Conservation (phyloP, 2,329 filamentous ascomycete genomes). For the Myriosclerotinia curreyana region DNA sequence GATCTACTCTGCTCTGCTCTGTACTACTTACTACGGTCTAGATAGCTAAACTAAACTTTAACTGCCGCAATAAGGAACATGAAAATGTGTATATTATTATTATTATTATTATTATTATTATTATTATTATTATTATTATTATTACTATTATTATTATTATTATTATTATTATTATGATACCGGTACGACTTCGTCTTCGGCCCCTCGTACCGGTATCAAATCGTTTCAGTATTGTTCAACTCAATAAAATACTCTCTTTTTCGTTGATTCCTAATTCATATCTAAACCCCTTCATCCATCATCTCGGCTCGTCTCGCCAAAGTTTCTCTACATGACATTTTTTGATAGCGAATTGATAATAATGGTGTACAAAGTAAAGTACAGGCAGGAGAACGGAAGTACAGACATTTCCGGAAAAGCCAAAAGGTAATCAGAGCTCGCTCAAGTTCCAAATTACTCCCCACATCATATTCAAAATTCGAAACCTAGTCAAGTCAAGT, state of each 20-base stretch:
- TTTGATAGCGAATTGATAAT: slow-evolving; percentile 3
- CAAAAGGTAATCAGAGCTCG: slow-evolving; percentile 1
- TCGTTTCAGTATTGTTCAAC: not conserved
- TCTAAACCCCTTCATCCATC: slow-evolving; percentile 9
- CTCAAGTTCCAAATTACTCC: not conserved
- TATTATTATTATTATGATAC: too few species aligned
- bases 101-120: too few species aligned
- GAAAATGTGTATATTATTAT: too few species aligned
- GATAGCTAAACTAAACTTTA: not conserved
- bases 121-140: too few species aligned
- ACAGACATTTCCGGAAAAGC: not conserved
- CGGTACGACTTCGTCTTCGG: too few species aligned
- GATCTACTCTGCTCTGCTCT: too few species aligned
- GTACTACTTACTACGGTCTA: too few species aligned
- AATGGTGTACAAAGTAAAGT: too few species aligned
- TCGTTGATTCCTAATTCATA: not conserved
- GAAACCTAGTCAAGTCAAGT: slow-evolving; percentile 16
- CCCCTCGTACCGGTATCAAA: too few species aligned
- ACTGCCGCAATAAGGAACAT: slow-evolving; percentile 3
- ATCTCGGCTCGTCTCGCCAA: slow-evolving; percentile 9
- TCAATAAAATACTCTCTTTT: not conserved
- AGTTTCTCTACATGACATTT: not conserved
- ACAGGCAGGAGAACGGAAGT: too few species aligned
- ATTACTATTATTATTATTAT: too few species aligned
- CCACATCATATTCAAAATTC: slow-evolving; percentile 10